phyloP scores from a whole-genome alignment of 495 filamentous ascomycete species.

The Neurospora sublineolata region DNA sequence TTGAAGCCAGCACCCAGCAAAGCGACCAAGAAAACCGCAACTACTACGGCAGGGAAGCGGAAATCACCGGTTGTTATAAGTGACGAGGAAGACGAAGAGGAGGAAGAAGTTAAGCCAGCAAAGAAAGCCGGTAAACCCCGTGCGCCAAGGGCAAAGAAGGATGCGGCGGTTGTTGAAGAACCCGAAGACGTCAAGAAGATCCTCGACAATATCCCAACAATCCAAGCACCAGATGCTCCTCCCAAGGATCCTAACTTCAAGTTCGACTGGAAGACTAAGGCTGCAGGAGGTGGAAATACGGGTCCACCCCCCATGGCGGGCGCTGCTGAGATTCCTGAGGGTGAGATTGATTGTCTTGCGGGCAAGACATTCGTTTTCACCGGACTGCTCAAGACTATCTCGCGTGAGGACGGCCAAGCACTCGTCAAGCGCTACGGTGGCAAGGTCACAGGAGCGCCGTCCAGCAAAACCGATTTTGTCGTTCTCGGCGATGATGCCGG shows the following conservation, averaged over 20 bases:
- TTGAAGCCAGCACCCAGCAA: conserved; percentile 18
- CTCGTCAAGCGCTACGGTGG: conserved; percentile 90
- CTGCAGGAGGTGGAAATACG: conserved; percentile 42
- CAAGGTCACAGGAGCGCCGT: conserved; percentile 76
- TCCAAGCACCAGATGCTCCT: conserved; percentile 74
- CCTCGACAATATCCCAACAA: conserved; percentile 71
- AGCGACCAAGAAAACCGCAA: conserved; percentile 30
- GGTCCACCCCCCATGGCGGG: conserved; percentile 51
- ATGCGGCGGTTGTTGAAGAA: conserved; percentile 38
- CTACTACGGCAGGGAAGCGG: conserved; percentile 29
- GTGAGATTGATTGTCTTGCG: conserved; percentile 80
- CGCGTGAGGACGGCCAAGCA: conserved; percentile 73
- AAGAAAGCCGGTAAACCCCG: conserved; percentile 56
- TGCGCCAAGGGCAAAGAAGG: conserved; percentile 49
- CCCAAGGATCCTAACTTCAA: conserved; percentile 51
- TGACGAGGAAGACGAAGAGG: conserved; percentile 35
- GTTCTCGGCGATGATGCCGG: conserved; percentile 86
- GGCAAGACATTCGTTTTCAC: conserved; percentile 98
- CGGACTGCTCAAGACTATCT: conserved; percentile 65
- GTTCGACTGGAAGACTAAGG: conserved; percentile 51
- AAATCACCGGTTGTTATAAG: conserved; percentile 27
- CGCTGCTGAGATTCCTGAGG: conserved; percentile 62
- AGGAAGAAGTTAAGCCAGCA: conserved; percentile 30
- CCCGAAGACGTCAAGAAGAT: conserved; percentile 68
- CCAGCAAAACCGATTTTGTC: conserved; percentile 86